A percentile compares a stretch with the other conserved stretches of the same genome.
phyloP scores from a whole-genome alignment of 1,284 basidiomycete species.

The Papiliotrema terrestris region DNA sequence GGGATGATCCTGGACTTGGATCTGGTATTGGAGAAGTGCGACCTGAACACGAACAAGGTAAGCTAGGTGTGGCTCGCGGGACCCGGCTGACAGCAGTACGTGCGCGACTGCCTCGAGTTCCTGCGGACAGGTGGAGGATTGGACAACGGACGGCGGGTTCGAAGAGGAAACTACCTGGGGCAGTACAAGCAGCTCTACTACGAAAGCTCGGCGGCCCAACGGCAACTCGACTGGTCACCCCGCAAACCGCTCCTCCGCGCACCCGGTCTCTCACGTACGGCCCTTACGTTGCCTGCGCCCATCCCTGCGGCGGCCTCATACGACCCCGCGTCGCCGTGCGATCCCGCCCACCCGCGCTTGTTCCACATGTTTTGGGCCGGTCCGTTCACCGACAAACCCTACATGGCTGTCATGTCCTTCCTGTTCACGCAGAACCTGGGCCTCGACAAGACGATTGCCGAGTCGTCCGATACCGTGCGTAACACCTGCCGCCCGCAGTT shows the following conservation, averaged over 20 bases:
- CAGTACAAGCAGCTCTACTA: constrained; percentile 65
- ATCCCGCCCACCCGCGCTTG: constrained; percentile 64
- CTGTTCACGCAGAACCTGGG: constrained; percentile 78
- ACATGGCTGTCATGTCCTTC: constrained; percentile 72
- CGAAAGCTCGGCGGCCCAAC: constrained; percentile 50
- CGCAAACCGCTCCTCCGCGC: constrained; percentile 16
- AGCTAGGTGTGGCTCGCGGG: constrained; percentile 19
- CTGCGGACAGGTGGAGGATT: constrained; percentile 64
- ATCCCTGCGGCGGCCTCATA: constrained; percentile 27
- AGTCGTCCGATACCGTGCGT: constrained; percentile 26
- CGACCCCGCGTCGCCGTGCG: constrained; percentile 56
- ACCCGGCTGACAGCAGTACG: constrained; percentile 54
- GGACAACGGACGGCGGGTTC: constrained; percentile 59
- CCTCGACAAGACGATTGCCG: constrained; percentile 52
- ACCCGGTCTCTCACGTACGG: constrained; percentile 26
- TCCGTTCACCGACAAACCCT: constrained; percentile 78
- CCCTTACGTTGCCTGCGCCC: constrained; percentile 38
- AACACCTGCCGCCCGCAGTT: constrained; percentile 67
- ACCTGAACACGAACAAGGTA: constrained; percentile 76
- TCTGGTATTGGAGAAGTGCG: constrained; percentile 80
- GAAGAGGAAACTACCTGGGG: constrained; percentile 58
- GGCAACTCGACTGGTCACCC: constrained; percentile 24
- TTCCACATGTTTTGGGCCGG: constrained; percentile 87
- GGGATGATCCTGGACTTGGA: constrained; percentile 83
- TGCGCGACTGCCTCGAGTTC: constrained; percentile 71